Evolutionary conservation across 192 early-diverging fungal species (phyloP).

Genomic region (Lobosporangium transversale): DNA sequence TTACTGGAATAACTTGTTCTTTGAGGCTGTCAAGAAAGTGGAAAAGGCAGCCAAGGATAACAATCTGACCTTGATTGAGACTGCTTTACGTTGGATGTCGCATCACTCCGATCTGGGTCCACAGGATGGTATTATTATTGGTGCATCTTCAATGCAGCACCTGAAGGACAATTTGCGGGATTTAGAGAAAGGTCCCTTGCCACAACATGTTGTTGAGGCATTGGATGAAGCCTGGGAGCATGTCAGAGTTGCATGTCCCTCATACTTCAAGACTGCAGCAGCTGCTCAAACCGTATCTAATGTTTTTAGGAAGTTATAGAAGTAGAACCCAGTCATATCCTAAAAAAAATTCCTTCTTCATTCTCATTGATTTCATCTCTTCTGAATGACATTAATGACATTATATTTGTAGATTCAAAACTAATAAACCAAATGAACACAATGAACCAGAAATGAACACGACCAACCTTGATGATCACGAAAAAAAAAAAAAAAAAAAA

Average conservation of each 20-base stretch:
- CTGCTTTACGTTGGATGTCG: slow-evolving; percentile 52
- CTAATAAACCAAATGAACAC: too few species aligned
- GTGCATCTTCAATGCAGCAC: slow-evolving; percentile 45
- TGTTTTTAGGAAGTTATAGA: too few species aligned
- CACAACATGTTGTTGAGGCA: slow-evolving; percentile 55
- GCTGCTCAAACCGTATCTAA: background rate
- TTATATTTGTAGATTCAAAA: too few species aligned
- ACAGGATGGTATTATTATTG: slow-evolving; percentile 36
- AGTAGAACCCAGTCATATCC: too few species aligned
- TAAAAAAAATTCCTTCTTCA: too few species aligned
- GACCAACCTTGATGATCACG: too few species aligned
- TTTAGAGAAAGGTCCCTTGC: slow-evolving; percentile 61
- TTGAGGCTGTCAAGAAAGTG: slow-evolving; percentile 58
- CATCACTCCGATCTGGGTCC: slow-evolving; percentile 41
- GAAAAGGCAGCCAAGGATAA: slow-evolving; percentile 18
- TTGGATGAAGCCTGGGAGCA: slow-evolving; percentile 66
- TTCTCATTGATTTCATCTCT: too few species aligned
- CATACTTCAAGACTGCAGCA: background rate
- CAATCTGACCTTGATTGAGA: slow-evolving; percentile 30
- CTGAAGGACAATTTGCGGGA: slow-evolving; percentile 57
- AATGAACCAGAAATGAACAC: too few species aligned
- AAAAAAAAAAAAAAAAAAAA: too few species aligned
- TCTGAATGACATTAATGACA: too few species aligned
- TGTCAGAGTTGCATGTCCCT: slow-evolving; percentile 33
- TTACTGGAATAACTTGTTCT: slow-evolving; percentile 56